These are phyloP conservation scores for Pneumocystis sp. DNA, from an alignment of 1,139 yeast genomes.

Conservation along the genomic window DNA sequence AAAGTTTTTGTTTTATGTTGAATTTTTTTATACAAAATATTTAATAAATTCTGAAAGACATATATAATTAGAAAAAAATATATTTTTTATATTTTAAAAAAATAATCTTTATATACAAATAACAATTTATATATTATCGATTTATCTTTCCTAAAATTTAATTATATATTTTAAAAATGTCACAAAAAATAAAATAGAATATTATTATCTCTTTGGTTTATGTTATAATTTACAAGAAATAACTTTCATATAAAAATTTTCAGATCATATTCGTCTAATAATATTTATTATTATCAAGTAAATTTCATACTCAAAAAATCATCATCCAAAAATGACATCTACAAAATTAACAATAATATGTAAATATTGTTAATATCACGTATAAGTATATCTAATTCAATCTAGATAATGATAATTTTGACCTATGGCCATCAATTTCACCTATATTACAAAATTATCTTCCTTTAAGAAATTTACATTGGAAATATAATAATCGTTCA, in stretches of 20 bases:
- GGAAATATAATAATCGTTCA: conserved; percentile 48
- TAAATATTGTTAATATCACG: not conserved
- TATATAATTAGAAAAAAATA: no score
- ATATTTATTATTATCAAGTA: not conserved
- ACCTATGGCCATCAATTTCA: not conserved
- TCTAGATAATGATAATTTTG: not conserved
- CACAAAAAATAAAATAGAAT: no score
- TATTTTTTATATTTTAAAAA: no score
- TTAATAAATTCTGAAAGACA: no score
- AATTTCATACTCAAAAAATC: not conserved
- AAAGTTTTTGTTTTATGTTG: no score
- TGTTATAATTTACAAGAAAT: not conserved
- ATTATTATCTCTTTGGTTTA: no score
- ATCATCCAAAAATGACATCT: not conserved
- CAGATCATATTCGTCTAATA: not conserved
- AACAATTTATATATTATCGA: no score
- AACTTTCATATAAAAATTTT: not conserved
- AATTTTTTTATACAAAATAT: no score
- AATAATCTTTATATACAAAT: no score
- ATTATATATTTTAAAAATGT: no score
- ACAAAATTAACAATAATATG: not conserved
- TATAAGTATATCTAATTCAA: not conserved
- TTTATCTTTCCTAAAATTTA: no score
- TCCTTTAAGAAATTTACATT: conserved; percentile 62
- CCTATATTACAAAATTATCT: conserved; percentile 18